phyloP scores from a whole-genome alignment of 2,329 filamentous ascomycete genomes.

The Verruconis gallopava region DNA sequence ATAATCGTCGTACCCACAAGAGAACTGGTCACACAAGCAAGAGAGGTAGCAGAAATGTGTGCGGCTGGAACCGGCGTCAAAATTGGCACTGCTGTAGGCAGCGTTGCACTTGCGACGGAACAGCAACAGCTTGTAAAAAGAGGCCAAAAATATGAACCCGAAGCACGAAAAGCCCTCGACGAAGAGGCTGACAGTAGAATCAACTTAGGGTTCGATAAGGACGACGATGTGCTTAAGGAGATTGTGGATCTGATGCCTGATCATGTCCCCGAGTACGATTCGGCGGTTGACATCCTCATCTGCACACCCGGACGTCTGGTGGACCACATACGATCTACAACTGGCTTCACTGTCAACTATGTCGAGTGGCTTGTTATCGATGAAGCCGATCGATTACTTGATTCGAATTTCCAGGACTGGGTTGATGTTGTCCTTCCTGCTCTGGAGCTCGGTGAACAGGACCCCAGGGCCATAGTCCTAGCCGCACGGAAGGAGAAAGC shows the following conservation, averaged over 20 bases:
- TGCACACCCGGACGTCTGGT: conserved; percentile 87
- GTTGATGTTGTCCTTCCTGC: conserved; percentile 53
- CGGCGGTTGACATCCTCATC: conserved; percentile 75
- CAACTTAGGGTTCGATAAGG: conserved; percentile 22
- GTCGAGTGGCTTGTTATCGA: conserved; percentile 85
- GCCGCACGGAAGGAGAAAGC: conserved; percentile 12
- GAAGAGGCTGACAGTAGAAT: conserved; percentile 24
- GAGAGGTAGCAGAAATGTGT: conserved; percentile 64
- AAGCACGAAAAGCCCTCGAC: conserved; percentile 38
- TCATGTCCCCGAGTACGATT: conserved; percentile 52
- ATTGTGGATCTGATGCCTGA: conserved; percentile 36
- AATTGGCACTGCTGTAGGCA: conserved; percentile 73
- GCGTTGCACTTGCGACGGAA: conserved; percentile 56
- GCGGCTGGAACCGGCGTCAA: conserved; percentile 58
- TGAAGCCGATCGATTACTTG: conserved; percentile 82
- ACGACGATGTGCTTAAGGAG: conserved; percentile 26
- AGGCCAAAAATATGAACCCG: conserved; percentile 48
- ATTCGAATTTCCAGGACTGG: conserved; percentile 91
- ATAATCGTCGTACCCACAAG: conserved; percentile 82
- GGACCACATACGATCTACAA: conserved; percentile 75
- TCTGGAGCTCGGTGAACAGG: conserved; percentile 38
- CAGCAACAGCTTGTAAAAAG: conserved; percentile 49
- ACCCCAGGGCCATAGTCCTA: neutral
- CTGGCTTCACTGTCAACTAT: conserved; percentile 65
- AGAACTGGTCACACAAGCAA: conserved; percentile 78